Evolutionary conservation across 2,329 filamentous ascomycete species (phyloP).

Genomic region (Nemania sp.): DNA sequence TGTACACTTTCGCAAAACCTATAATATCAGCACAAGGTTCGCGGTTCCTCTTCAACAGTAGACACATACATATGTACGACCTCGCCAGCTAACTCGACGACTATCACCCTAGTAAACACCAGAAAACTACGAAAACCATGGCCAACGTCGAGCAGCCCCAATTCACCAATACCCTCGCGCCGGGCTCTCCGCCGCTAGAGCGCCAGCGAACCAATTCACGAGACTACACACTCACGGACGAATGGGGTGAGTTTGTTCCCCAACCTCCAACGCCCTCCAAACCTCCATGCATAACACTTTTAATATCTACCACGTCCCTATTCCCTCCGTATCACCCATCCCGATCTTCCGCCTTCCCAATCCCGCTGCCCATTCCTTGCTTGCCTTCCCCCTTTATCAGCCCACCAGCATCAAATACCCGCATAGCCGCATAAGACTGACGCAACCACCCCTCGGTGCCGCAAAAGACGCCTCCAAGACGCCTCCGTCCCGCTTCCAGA

Average conservation of each 20-base stretch:
- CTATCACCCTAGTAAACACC: conserved; percentile 5
- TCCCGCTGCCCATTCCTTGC: neutral
- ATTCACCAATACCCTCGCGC: conserved; percentile 50
- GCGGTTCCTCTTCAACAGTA: neutral
- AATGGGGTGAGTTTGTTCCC: conserved; percentile 60
- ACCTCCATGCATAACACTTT: conserved; percentile 4
- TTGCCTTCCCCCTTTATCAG: neutral
- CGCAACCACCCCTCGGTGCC: neutral
- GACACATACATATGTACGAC: neutral
- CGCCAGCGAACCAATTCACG: conserved; percentile 51
- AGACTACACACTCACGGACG: conserved; percentile 54
- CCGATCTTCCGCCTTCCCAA: neutral
- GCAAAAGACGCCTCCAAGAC: conserved; percentile 71
- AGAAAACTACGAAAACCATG: conserved; percentile 38
- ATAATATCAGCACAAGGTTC: neutral
- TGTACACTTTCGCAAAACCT: neutral
- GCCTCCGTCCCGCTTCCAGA: conserved; percentile 75
- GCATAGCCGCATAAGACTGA: neutral
- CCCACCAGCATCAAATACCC: neutral
- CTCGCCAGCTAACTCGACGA: conserved; percentile 9
- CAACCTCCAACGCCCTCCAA: neutral
- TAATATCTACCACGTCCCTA: conserved; percentile 3
- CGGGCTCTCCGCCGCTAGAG: conserved; percentile 52
- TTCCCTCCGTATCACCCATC: conserved; percentile 2
- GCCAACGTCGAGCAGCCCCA: conserved; percentile 45